Percentiles rank a stretch among this genome's conserved stretches.
Conservation (phyloP, 768 basidiomycete genomes). For the Pleurotus tuoliensis region DNA sequence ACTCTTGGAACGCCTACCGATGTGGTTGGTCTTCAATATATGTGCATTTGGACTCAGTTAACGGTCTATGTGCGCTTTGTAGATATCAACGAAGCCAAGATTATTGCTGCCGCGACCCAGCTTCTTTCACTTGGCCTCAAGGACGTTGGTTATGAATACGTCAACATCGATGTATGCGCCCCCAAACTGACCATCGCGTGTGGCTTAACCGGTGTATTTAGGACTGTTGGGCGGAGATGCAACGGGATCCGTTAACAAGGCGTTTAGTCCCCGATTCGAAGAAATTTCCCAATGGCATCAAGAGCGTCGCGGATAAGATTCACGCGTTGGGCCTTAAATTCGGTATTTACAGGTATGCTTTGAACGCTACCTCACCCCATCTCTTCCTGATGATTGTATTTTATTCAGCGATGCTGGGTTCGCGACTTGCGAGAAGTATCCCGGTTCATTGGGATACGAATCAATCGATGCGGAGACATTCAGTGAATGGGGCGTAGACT, state of each 20-base stretch:
- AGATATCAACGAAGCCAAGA: conserved; percentile 43
- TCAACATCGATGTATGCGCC: conserved; percentile 45
- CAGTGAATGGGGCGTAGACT: conserved; percentile 52
- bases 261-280: conserved; percentile 44
- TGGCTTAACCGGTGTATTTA: conserved; percentile 13
- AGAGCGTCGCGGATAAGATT: conserved; percentile 36
- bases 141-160: conserved; percentile 44
- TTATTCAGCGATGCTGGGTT: conserved; percentile 46
- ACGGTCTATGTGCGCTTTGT: not conserved
- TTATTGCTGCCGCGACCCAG: conserved; percentile 43
- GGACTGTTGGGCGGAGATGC: conserved; percentile 46
- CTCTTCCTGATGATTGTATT: no score
- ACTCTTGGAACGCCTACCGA: conserved; percentile 49
- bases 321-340: conserved; percentile 46
- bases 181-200: not conserved
- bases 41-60: not conserved
- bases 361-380: no score
- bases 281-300: conserved; percentile 54
- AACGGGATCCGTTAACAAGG: conserved; percentile 35
- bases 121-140: conserved; percentile 44
- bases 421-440: conserved; percentile 48
- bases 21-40: conserved; percentile 24
- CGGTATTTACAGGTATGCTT: conserved; percentile 44
- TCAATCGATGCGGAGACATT: conserved; percentile 48
- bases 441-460: conserved; percentile 53